Conservation (phyloP, 148 eudicot species). For the Camellia granthamiana region DNA sequence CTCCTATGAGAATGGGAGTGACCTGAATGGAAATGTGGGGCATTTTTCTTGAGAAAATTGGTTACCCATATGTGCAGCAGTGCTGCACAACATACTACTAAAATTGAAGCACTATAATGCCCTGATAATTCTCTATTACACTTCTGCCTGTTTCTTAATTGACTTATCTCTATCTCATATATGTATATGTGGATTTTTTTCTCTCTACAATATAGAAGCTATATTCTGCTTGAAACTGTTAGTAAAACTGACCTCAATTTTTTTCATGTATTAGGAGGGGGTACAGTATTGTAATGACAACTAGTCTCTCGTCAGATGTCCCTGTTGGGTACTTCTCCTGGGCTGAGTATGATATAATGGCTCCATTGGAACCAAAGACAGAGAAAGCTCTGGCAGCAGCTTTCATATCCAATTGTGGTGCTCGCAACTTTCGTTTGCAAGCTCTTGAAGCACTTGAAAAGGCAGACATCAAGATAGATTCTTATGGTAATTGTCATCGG, state of each 20-base stretch:
- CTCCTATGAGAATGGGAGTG: not conserved
- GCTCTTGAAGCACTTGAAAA: constrained; percentile 87
- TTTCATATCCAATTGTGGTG: constrained; percentile 94
- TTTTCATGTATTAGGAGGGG: constrained; percentile 58
- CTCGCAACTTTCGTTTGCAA: constrained; percentile 86
- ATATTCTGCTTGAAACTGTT: not conserved
- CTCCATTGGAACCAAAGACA: constrained; percentile 79
- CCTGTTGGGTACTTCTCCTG: constrained; percentile 98
- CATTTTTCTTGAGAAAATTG: not conserved
- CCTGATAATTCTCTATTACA: not conserved
- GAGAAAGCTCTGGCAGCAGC: constrained; percentile 93
- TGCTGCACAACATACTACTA: not conserved
- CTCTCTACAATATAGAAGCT: not conserved
- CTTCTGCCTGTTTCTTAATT: not conserved
- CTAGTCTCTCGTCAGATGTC: constrained; percentile 97
- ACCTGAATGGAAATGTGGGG: not conserved
- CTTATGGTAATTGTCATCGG: constrained; percentile 94
- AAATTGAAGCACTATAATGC: not conserved
- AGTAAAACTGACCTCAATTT: constrained; percentile 5
- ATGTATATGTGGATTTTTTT: not conserved
- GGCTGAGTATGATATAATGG: constrained; percentile 99
- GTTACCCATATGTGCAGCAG: not conserved
- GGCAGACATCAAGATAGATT: constrained; percentile 64
- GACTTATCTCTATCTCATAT: not conserved
- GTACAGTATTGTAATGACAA: constrained; percentile 79